These are phyloP conservation scores for Stemphylium lycopersici DNA, from an alignment of 2,329 filamentous ascomycete species.

Conservation along the genomic window DNA sequence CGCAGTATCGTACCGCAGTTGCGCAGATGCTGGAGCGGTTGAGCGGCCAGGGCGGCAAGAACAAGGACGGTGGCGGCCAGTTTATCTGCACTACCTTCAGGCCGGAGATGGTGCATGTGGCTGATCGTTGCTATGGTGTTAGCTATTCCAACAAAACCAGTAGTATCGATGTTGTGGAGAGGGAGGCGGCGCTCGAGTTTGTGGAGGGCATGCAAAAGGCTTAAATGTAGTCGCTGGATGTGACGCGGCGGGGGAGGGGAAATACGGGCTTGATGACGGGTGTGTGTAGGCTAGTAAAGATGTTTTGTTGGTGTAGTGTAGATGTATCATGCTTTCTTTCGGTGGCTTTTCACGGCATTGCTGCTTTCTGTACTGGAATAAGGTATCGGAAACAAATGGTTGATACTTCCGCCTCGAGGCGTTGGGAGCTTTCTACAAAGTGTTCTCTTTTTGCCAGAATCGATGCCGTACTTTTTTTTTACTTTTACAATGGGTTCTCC, in stretches of 20 bases:
- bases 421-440: neutral
- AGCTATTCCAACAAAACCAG: slow-evolving; percentile 92
- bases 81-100: slow-evolving; percentile 99
- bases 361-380: neutral
- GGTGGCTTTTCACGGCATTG: no score
- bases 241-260: neutral
- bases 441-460: neutral
- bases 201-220: slow-evolving; percentile 78
- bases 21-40: slow-evolving; percentile 78
- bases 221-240: neutral
- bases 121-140: slow-evolving; percentile 97
- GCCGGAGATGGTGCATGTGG: slow-evolving; percentile 92
- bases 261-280: no score
- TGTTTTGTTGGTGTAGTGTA: no score
- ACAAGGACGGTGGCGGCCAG: slow-evolving; percentile 64
- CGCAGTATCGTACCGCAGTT: slow-evolving; percentile 95
- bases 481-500: neutral
- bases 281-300: neutral
- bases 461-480: neutral
- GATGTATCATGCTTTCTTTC: no score
- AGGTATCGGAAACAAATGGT: neutral
- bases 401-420: neutral
- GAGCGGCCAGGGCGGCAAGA: slow-evolving; percentile 47
- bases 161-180: slow-evolving; percentile 86
- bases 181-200: slow-evolving; percentile 88